Evolutionary conservation across 2,329 filamentous ascomycete species (phyloP).

Genomic region (Nemania serpens): DNA sequence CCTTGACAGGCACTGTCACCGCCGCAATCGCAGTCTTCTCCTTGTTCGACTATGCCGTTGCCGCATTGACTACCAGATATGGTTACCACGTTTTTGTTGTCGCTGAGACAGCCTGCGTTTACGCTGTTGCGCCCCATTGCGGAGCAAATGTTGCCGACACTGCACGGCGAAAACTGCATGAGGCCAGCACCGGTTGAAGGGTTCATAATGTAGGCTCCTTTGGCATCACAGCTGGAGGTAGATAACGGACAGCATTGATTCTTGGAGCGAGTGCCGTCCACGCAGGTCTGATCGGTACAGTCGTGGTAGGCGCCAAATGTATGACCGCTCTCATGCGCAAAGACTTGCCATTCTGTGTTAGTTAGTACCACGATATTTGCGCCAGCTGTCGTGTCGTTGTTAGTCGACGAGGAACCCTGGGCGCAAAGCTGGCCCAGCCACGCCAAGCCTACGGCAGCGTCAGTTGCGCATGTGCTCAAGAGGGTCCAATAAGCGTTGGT

Average conservation of each 20-base stretch:
- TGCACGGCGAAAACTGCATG: conserved; percentile 82
- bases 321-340: conserved; percentile 92
- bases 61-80: conserved; percentile 87
- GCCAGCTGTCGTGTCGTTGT: conserved; percentile 75
- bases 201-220: conserved; percentile 91
- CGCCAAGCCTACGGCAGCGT: conserved; percentile 83
- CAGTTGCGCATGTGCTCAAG: conserved; percentile 79
- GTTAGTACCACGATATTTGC: conserved; percentile 90
- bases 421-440: conserved; percentile 91
- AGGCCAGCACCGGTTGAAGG: conserved; percentile 79
- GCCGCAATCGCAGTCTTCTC: conserved; percentile 96
- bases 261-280: conserved; percentile 56
- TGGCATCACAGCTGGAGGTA: conserved; percentile 70
- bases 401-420: conserved; percentile 55
- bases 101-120: conserved; percentile 76
- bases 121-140: conserved; percentile 79
- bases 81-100: conserved; percentile 81
- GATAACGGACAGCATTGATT: conserved; percentile 81
- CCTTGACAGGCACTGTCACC: conserved; percentile 70
- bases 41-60: conserved; percentile 93
- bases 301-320: conserved; percentile 97
- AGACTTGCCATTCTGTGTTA: conserved; percentile 88
- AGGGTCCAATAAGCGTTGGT: conserved; percentile 92
- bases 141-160: conserved; percentile 91
- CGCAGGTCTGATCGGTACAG: conserved; percentile 73